Base-by-base conservation (phyloP, 352 stramenopile species). In the Phytophthora macrochlamydospora region DNA sequence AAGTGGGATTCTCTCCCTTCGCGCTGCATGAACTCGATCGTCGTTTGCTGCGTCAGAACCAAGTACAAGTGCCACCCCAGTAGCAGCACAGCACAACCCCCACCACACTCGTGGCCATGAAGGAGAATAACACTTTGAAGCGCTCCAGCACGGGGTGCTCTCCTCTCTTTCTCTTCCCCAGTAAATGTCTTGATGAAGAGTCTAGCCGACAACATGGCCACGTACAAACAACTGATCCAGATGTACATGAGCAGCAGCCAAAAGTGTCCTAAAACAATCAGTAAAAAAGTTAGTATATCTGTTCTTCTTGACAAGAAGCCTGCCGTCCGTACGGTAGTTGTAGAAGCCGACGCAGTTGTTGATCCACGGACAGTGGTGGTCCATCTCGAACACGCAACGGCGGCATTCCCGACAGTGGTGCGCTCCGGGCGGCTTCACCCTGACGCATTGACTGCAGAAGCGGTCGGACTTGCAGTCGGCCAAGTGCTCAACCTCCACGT, bases 291-390 rank as follows among this genome's bases (percentile, higher is more conserved):
- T 0, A 24, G 18, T 24, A 24, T 24, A 24, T 0, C 18, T 24
- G 18, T 24, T 24, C 18, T 24, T 24, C 0, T 24, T 24, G 0
- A 24, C 6, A 49, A 63, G 30, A 32, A 38, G 32, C 14, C 33
- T 31, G 42, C 42, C n/a, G 44, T 18, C 76, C 77, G 9, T 63
- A 87, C 78, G 48, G 83, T 99, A 97, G 81, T 99, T 99, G 63
- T 92, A 84, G 69, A 97, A 96, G 38, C 96, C 97, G 30, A 99
- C 91, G 69, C 96, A 99, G 80, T 99, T 99, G 79, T 99, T 99
- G 18, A 99, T 85, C 96, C 96, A 99, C 7, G 95, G 95, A 68
- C 96, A 98, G 71, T 99, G 94, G 90, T 99, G 97, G 78, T 99
- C 97, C 95, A 99, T 98, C 75, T 98, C 95, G 61, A 96, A 89